Conservation (phyloP, 192 early-diverging fungal species). For the Oehlia diaphana region DNA sequence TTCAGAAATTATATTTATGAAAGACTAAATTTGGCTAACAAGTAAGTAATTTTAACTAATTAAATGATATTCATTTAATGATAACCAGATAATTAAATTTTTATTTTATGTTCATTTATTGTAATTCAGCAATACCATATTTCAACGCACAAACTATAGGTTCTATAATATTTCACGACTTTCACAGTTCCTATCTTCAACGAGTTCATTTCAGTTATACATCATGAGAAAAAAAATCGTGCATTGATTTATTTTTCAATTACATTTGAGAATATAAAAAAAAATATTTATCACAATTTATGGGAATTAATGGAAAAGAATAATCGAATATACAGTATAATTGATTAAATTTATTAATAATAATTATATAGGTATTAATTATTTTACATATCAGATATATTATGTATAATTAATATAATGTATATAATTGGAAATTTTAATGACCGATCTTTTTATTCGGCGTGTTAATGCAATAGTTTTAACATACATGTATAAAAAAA, state of each 20-base stretch:
- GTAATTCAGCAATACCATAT: not conserved
- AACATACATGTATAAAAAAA: too few species aligned
- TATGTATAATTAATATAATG: too few species aligned
- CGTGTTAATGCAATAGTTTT: too few species aligned
- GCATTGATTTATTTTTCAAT: not conserved
- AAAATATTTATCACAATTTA: not conserved
- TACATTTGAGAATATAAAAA: not conserved
- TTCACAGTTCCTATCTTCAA: not conserved
- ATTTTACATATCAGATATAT: too few species aligned
- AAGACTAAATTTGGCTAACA: too few species aligned
- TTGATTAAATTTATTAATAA: too few species aligned
- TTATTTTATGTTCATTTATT: not conserved
- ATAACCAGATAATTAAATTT: not conserved
- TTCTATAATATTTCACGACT: not conserved
- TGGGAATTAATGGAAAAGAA: not conserved
- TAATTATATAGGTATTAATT: too few species aligned
- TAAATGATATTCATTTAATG: too few species aligned
- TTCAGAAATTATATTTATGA: too few species aligned
- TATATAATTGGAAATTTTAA: too few species aligned
- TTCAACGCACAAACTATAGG: not conserved
- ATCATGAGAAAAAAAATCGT: not conserved
- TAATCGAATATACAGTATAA: too few species aligned
- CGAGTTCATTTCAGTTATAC: not conserved
- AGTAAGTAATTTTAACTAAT: not conserved
- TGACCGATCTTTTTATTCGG: too few species aligned